Percentiles rank a stretch among this genome's conserved stretches.
phyloP scores from a whole-genome alignment of 169 alveolate genomes.

The Cryptosporidium viatorum region DNA sequence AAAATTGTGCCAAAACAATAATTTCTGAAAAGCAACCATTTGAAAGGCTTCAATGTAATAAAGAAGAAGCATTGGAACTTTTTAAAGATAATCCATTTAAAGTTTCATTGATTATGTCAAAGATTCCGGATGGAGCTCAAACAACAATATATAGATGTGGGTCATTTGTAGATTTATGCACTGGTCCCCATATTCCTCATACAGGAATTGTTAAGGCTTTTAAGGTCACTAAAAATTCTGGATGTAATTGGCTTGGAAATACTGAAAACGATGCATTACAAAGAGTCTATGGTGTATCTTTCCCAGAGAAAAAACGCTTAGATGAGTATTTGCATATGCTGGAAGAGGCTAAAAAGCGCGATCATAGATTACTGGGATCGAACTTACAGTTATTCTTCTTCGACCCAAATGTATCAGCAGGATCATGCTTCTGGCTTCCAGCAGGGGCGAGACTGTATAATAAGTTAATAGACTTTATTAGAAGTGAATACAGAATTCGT shows the following conservation, averaged over 20 bases:
- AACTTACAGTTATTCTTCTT: constrained; percentile 94
- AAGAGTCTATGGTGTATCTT: constrained; percentile 98
- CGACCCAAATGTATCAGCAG: constrained; percentile 91
- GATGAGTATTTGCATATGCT: constrained; percentile 91
- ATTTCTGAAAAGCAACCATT: constrained; percentile 91
- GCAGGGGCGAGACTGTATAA: constrained; percentile 97
- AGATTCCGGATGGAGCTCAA: constrained; percentile 94
- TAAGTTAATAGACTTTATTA: constrained; percentile 93
- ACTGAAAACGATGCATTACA: constrained; percentile 95
- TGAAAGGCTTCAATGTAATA: constrained; percentile 93
- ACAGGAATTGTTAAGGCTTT: constrained; percentile 95
- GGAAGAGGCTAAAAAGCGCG: constrained; percentile 98
- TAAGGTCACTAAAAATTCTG: constrained; percentile 94
- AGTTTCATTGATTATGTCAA: constrained; percentile 93
- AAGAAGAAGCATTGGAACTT: constrained; percentile 96
- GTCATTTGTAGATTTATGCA: constrained; percentile 96
- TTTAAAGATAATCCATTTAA: constrained; percentile 97
- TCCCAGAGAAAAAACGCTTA: constrained; percentile 94
- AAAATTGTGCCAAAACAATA: constrained; percentile 83
- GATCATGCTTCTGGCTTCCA: constrained; percentile 95
- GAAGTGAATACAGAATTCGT: constrained; percentile 89
- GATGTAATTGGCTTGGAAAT: constrained; percentile 99
- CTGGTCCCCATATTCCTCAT: constrained; percentile 99
- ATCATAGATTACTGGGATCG: constrained; percentile 96
- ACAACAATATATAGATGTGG: constrained; percentile 99